Evolutionary conservation across 2,329 filamentous ascomycete species (phyloP), one percentile per base, ranked within the genome.

Genomic region (Macrophomina pseudophaseolina): DNA sequence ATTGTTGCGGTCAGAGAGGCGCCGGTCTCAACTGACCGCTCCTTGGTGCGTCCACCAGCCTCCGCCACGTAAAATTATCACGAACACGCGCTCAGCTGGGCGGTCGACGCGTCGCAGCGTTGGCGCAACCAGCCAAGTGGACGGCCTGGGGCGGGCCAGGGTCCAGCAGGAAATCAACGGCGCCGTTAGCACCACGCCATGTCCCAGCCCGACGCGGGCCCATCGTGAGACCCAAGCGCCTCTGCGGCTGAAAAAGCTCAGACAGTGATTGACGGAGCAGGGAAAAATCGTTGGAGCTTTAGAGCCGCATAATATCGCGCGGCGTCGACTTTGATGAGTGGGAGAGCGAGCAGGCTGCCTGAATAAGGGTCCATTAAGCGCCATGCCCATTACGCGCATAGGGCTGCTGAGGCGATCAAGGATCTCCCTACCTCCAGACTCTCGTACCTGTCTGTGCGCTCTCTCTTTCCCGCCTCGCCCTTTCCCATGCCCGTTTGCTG

Each of bases 351-450:
- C 58, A 62, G 42, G 58, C 23, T 48, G 54, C 40, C 54, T 59
- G 54, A 44, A 4, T 40, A 59, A 59, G 58, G 58, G 58, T n/a
- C 32, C 44, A 23, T 35, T 12, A n/a, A 32, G 40, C 54, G 38
- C 58, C 58, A 62, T 62, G 30, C 58, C 58, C 58, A 62, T 62
- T 62, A 62, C 58, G 58, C 58, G 58, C 58, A 62, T 62, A 62
- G 56, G 42, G 42, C 56, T 60, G 16, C 56, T 48, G 14, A 12
- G 58, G 33, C 58, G 58, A 62, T 62, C 58, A 62, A 62, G 58
- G 58, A 49, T 62, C 58, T 49, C 58, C 58, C 58, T 48, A 49
- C 42, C 30, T 49, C 58, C 44, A 32, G n/a, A 49, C 11, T 23
- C 58, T 62, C 32, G 58, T 62, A 35, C 58, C 58, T 62, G 58